Percentiles rank a stretch among this genome's conserved stretches.
These are phyloP conservation scores for Mycocentrospora acerina DNA, from an alignment of 2,329 filamentous ascomycete species.

Conservation along the genomic window DNA sequence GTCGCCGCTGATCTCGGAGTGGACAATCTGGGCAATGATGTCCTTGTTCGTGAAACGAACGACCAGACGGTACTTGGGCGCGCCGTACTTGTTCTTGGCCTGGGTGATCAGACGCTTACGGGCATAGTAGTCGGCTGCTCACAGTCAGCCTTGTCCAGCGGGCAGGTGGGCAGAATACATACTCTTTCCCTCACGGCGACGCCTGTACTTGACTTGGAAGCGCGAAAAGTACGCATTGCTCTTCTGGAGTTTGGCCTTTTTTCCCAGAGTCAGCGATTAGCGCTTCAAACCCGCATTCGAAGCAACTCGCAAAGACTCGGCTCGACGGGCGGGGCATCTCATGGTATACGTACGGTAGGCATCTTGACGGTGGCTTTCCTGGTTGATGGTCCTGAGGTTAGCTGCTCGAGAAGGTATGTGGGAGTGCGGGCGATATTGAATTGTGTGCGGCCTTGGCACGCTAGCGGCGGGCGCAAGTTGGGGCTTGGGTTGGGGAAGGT, in stretches of 20 bases:
- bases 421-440: conserved; percentile 8
- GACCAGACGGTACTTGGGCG: conserved; percentile 99
- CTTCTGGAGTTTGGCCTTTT: conserved; percentile 91
- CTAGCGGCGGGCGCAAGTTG: conserved; percentile 8
- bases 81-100: conserved; percentile 99
- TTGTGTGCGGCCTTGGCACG: conserved; percentile 10
- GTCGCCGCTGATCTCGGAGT: conserved; percentile 94
- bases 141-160: conserved; percentile 55
- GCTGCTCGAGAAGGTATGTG: conserved; percentile 26
- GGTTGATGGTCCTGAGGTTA: conserved; percentile 28
- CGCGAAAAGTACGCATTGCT: conserved; percentile 99
- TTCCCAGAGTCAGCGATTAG: conserved; percentile 98
- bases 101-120: conserved; percentile 99
- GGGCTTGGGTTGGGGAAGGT: conserved; percentile 11
- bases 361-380: conserved; percentile 40
- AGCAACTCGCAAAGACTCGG: conserved; percentile 78
- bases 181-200: conserved; percentile 94
- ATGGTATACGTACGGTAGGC: conserved; percentile 51
- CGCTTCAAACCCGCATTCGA: conserved; percentile 88
- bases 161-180: conserved; percentile 56
- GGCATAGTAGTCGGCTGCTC: conserved; percentile 93
- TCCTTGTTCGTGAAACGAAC: conserved; percentile 99
- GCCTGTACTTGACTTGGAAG: conserved; percentile 99
- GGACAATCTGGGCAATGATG: conserved; percentile 97
- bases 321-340: conserved; percentile 30